These are phyloP conservation scores for Apiotrichum sp. DNA, from an alignment of 1,284 basidiomycete species.

Conservation along the genomic window DNA sequence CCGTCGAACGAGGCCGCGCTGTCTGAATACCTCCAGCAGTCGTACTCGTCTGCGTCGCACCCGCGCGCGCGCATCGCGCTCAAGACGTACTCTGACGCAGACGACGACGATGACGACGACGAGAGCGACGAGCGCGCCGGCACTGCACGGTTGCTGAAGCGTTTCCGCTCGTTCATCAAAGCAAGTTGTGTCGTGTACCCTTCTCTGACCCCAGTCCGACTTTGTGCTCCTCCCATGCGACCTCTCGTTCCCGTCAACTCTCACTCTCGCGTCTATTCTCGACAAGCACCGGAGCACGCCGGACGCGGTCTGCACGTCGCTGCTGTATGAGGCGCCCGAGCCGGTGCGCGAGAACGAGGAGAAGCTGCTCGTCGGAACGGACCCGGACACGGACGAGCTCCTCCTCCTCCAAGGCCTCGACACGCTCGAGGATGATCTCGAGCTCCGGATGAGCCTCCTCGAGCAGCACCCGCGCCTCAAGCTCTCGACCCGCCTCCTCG, in stretches of 20 bases:
- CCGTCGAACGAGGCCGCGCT: constrained; percentile 64
- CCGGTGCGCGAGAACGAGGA: constrained; percentile 48
- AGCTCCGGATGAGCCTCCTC: constrained; percentile 65
- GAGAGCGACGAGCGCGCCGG: constrained; percentile 26
- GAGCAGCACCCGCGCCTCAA: constrained; percentile 62
- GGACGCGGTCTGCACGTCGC: constrained; percentile 65
- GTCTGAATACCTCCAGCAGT: constrained; percentile 68
- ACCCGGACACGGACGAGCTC: constrained; percentile 55
- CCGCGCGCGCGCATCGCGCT: constrained; percentile 29
- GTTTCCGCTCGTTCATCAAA: constrained; percentile 41
- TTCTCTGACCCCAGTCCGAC: constrained; percentile 53
- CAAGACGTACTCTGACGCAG: constrained; percentile 36
- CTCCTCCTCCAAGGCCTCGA: constrained; percentile 63
- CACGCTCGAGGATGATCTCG: constrained; percentile 62
- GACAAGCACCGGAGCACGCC: constrained; percentile 75
- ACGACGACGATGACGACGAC: constrained; percentile 22
- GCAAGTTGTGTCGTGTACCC: constrained; percentile 14
- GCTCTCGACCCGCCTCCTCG: constrained; percentile 65
- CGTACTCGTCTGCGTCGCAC: constrained; percentile 29
- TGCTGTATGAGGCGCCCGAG: constrained; percentile 61
- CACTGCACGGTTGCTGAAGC: constrained; percentile 42
- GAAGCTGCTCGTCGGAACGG: constrained; percentile 38
- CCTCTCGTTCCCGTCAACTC: constrained; percentile 67
- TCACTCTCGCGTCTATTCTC: constrained; percentile 64
- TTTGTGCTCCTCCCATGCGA: constrained; percentile 90